Base-by-base conservation (phyloP, 768 basidiomycete genomes). In the button mushroom (Agaricus bisporus) region DNA sequence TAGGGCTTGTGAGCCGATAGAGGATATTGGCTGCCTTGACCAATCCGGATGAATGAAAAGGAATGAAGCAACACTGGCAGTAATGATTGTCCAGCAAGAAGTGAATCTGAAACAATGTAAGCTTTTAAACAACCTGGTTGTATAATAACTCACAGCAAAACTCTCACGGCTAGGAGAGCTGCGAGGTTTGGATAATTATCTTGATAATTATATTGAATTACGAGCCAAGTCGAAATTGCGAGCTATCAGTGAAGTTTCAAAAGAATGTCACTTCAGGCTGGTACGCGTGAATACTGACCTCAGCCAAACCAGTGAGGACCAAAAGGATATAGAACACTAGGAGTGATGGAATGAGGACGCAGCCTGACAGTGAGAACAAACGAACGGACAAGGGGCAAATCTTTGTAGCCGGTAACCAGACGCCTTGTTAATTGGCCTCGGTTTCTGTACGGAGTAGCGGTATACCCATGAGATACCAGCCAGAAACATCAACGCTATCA, bases 31-130 rank as follows among this genome's bases (percentile, higher is more conserved):
- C 52, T 76, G 74, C 54, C 67, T 75, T 17, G 80, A 78, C 75
- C 78, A 82, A 14, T 67, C 65, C 0, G 82, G 82, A 60, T 85
- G 82, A 5, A 85, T 66, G 63, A 84, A 82, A 36, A 84, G 72
- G 38, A 83, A 64, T n/a, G 77, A 75, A 51, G 78, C 80, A 18
- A 66, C 68, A 25, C 75, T 76, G 10, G 79, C 74, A 15, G 78
- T 83, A 5, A 79, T 55, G 3, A 74, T 65, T 25, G 84, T 85
- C 84, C 84, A 86, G 59, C 75, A 80, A 2, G 81, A 73, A 15
- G 73, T 66, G 60, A 83, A 83, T 49, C 84, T 86, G 56, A 22
- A 48, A 43, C 49, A 59, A 20, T 36, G 48, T 35, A 41, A 50
- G 50, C 44, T 45, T 5, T 4, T 37, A 22, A 37, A 44, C n/a